These are phyloP conservation scores for Theileria sp. DNA, from an alignment of 169 alveolate genomes.

Conservation along the genomic window DNA sequence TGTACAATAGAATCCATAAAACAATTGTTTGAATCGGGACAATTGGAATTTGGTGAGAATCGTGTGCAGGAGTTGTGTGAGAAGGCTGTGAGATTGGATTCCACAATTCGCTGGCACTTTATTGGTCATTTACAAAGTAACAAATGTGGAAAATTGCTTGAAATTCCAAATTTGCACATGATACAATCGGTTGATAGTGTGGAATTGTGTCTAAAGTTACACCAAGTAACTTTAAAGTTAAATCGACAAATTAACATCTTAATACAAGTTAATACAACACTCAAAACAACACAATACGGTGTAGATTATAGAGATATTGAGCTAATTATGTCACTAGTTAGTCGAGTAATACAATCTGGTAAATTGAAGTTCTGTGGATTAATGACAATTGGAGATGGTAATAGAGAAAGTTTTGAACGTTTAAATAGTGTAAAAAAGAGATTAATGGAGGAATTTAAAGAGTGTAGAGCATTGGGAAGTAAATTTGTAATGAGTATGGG, in stretches of 20 bases:
- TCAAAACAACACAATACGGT: slow-evolving; percentile 86
- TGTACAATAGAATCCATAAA: neutral
- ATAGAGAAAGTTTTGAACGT: slow-evolving; percentile 59
- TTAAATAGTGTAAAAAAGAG: slow-evolving; percentile 13
- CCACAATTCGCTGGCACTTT: slow-evolving; percentile 91
- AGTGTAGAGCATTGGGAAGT: slow-evolving; percentile 57
- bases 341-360: slow-evolving; percentile 75
- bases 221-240: slow-evolving; percentile 21
- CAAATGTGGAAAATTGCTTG: slow-evolving; percentile 82
- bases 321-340: slow-evolving; percentile 64
- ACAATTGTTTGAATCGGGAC: slow-evolving; percentile 14
- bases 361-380: slow-evolving; percentile 85
- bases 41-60: slow-evolving; percentile 89
- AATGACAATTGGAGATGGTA: slow-evolving; percentile 88
- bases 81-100: slow-evolving; percentile 80
- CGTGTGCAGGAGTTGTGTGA: slow-evolving; percentile 86
- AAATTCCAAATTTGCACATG: slow-evolving; percentile 78
- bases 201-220: slow-evolving; percentile 79
- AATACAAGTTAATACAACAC: slow-evolving; percentile 86
- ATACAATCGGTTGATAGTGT: slow-evolving; percentile 88
- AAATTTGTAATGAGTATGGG: slow-evolving; percentile 89
- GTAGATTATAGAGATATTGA: slow-evolving; percentile 65
- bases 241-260: slow-evolving; percentile 54
- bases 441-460: slow-evolving; percentile 59
- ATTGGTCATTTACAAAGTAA: slow-evolving; percentile 92